Conservation (phyloP, 345 rosid species). For the Laguncularia racemosa region DNA sequence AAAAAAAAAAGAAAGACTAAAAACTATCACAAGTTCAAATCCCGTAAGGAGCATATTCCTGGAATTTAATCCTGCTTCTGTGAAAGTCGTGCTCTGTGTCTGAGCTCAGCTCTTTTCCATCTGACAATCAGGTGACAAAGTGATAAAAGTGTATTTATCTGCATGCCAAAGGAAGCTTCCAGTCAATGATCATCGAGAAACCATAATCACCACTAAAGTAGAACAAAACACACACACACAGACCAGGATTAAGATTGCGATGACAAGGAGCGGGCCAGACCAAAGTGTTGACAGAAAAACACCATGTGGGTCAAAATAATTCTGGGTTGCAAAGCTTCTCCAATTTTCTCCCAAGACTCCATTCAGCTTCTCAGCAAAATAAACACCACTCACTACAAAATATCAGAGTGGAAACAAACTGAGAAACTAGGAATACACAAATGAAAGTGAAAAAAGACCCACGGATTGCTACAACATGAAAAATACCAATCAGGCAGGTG, state of each 20-base stretch:
- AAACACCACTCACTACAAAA: constrained; percentile 77
- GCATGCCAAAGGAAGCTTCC: constrained; percentile 15
- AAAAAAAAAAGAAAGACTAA: too few relatives aligned
- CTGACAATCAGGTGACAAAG: constrained; percentile 72
- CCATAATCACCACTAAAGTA: constrained; percentile 4
- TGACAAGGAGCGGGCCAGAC: constrained; percentile 90
- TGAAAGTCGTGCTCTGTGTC: constrained; percentile 74
- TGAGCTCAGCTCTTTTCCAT: constrained; percentile 96
- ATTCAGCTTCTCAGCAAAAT: constrained; percentile 80
- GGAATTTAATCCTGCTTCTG: constrained; percentile 55
- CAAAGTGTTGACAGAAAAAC: constrained; percentile 73
- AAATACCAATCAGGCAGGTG: too few relatives aligned
- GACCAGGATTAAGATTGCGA: constrained; percentile 80
- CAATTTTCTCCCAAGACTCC: constrained; percentile 50
- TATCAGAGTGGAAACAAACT: constrained; percentile 6
- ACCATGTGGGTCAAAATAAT: constrained; percentile 86
- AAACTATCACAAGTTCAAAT: too few relatives aligned
- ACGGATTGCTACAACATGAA: too few relatives aligned
- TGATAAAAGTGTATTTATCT: constrained; percentile 81
- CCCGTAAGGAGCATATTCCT: too few relatives aligned
- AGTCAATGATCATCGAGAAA: neutral
- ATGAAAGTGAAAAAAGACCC: too few relatives aligned
- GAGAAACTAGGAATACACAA: neutral
- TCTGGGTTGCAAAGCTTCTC: constrained; percentile 81
- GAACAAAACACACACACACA: constrained; percentile 12